A percentile compares a stretch with the other conserved stretches of the same genome.
These are phyloP conservation scores for Nitzschia sp. DNA, from an alignment of 108 stramenopile genomes.

Conservation along the genomic window DNA sequence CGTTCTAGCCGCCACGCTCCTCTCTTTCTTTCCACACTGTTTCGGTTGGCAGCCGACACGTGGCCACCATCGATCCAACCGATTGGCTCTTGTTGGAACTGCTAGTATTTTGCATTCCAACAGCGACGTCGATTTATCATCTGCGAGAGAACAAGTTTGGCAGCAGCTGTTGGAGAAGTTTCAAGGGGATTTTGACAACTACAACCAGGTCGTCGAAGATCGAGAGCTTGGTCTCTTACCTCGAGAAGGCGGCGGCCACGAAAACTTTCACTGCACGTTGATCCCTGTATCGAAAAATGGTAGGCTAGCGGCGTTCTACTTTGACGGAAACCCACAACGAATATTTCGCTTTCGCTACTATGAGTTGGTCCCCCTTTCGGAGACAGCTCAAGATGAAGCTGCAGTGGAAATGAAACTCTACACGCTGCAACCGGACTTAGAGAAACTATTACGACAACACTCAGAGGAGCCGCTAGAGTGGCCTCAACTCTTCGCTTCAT, in stretches of 20 bases:
- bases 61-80: neutral
- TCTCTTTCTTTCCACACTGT: neutral
- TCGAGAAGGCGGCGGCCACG: constrained; percentile 85
- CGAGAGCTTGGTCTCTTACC: constrained; percentile 50
- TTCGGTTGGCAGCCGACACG: neutral
- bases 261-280: constrained; percentile 83
- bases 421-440: constrained; percentile 58
- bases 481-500: constrained; percentile 38
- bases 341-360: constrained; percentile 88
- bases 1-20: too few relatives aligned
- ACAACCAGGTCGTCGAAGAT: constrained; percentile 76
- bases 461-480: constrained; percentile 34
- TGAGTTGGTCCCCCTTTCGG: constrained; percentile 27
- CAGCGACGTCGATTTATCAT: neutral
- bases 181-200: constrained; percentile 89
- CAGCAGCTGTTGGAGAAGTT: constrained; percentile 32
- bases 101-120: neutral
- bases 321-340: constrained; percentile 74
- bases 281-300: constrained; percentile 48
- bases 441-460: constrained; percentile 33
- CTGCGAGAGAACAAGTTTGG: constrained; percentile 1
- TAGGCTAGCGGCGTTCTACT: constrained; percentile 79
- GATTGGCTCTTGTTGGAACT: neutral
- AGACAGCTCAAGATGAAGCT: neutral
- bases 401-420: constrained; percentile 59